Percentiles rank a stretch among this genome's conserved stretches.
Evolutionary conservation across 768 basidiomycete species (phyloP).

Genomic region (Termitomyces sp.): DNA sequence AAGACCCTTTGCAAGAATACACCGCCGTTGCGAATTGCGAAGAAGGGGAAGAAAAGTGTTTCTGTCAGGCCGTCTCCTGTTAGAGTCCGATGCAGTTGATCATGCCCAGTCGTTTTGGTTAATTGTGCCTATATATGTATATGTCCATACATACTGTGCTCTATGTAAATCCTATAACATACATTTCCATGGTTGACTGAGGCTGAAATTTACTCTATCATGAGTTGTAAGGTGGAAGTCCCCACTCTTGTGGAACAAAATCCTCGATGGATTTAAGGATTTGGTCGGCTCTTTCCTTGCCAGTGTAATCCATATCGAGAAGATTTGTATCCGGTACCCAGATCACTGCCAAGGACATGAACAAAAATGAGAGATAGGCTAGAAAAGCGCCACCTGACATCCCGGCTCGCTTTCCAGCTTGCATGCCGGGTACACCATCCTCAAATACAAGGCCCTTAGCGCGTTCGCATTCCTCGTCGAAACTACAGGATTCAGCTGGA

Average conservation of each 20-base stretch:
- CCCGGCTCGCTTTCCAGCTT: constrained; percentile 77
- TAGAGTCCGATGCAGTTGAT: neutral
- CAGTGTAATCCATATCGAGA: constrained; percentile 40
- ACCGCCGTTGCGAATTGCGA: constrained; percentile 9
- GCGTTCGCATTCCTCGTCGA: constrained; percentile 39
- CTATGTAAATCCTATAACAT: neutral
- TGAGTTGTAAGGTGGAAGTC: constrained; percentile 58
- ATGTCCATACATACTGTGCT: neutral
- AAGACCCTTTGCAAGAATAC: constrained; percentile 1
- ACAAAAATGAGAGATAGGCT: neutral
- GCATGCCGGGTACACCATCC: constrained; percentile 71
- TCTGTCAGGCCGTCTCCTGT: neutral
- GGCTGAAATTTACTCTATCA: neutral
- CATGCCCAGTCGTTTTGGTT: neutral
- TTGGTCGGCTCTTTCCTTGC: constrained; percentile 51
- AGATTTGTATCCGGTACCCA: constrained; percentile 83
- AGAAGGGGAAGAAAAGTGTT: neutral
- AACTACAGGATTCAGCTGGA: constrained; percentile 27
- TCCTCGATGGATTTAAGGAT: constrained; percentile 57
- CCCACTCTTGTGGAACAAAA: constrained; percentile 81
- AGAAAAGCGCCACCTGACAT: constrained; percentile 61
- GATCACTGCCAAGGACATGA: constrained; percentile 43
- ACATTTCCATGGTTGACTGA: neutral
- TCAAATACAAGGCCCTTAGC: constrained; percentile 74
- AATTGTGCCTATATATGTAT: neutral